Evolutionary conservation across 2,329 filamentous ascomycete species (phyloP), one percentile per base, ranked within the genome.

Genomic region (Fusarium sp.): DNA sequence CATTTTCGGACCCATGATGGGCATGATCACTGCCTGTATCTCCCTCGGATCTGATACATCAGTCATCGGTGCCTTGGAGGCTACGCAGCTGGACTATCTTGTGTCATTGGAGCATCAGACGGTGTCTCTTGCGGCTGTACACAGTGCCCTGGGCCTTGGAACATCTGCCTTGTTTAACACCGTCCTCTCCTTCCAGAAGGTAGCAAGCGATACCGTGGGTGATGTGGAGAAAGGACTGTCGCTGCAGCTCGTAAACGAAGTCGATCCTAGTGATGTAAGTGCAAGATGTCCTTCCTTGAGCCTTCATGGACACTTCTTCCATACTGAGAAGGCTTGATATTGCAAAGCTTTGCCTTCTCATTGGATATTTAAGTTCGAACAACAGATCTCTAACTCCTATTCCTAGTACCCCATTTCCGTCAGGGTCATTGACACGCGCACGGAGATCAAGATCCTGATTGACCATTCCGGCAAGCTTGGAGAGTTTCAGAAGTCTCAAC

Each of bases 21-120:
- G 86, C 54, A 86, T 87, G 81, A 78, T 88, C 4, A 82, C 85
- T 45, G 86, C 81, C 59, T 80, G 82, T 7, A 76, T 86, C 6
- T 71, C 77, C 56, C 67, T 83, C 22, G 40, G 39, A 5, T n/a
- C 35, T 35, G 56, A 75, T 47, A 53, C 78, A 44, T 56, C 77
- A 2, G 74, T 86, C 11, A 60, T 71, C 3, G 78, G 82, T 13
- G 72, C 81, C 1, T 75, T 84, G 0, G 79, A 81, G 30, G 75
- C 75, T 13, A 76, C 84, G 1, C 84, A 86, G 41, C 74, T 75
- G 14, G 80, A 85, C 55, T 82, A 83, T 19, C 77, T 83, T 20
- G 74, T 78, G 39, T 80, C 81, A 41, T 77, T 87, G 61, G 76
- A 79, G 0, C 79, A 86, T 63, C 84, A 86, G 60, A 80, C 78